Percentiles rank a stretch among this genome's conserved stretches.
Evolutionary conservation across 108 stramenopile species (phyloP).

Genomic region (Cyclotella cryptica): DNA sequence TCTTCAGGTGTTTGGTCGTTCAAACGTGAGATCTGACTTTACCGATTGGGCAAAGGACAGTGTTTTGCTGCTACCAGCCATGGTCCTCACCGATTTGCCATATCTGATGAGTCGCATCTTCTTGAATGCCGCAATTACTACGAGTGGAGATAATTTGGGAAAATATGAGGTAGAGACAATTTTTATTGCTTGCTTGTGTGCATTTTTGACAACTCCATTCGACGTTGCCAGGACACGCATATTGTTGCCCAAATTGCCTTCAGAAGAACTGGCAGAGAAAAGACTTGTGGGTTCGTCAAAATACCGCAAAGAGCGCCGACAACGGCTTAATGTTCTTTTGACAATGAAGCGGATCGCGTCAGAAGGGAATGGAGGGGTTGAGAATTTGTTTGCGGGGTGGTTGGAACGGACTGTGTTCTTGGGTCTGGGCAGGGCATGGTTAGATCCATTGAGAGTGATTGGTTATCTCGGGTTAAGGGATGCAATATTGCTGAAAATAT

Average conservation of each 20-base stretch:
- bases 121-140: conserved; percentile 67
- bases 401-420: conserved; percentile 75
- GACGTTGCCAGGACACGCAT: conserved; percentile 86
- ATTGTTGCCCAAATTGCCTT: conserved; percentile 60
- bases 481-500: conserved; percentile 75
- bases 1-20: conserved; percentile 61
- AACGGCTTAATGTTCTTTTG: conserved; percentile 46
- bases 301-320: conserved; percentile 36
- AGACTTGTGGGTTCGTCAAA: conserved; percentile 41
- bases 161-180: conserved; percentile 73
- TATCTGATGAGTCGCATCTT: conserved; percentile 72
- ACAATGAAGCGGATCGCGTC: conserved; percentile 64
- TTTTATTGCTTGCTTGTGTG: conserved; percentile 65
- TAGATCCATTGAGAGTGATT: conserved; percentile 80
- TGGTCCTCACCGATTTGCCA: conserved; percentile 61
- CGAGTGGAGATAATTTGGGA: conserved; percentile 64
- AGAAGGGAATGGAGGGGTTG: conserved; percentile 74
- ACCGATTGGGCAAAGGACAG: conserved; percentile 79
- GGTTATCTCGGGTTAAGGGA: conserved; percentile 84
- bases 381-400: conserved; percentile 87
- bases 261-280: conserved; percentile 36
- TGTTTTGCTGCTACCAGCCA: conserved; percentile 66
- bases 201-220: conserved; percentile 86
- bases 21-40: conserved; percentile 53
- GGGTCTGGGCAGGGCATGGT: conserved; percentile 85